Base-by-base conservation (phyloP, 2,329 filamentous ascomycete genomes). In the Monilinia laxa region DNA sequence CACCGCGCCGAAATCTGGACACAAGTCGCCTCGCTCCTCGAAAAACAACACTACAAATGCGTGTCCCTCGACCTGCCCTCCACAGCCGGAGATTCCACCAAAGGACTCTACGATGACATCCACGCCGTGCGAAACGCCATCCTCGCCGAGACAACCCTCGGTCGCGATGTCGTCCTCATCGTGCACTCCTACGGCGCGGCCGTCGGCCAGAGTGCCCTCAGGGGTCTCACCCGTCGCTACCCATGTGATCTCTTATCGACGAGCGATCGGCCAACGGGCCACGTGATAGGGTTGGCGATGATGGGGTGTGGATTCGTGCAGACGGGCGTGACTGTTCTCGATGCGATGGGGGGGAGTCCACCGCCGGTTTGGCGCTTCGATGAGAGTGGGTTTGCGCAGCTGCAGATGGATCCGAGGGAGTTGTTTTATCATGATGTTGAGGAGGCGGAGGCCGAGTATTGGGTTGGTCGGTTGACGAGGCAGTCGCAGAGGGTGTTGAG, bases 341-440 rank as follows among this genome's bases (percentile, higher is more conserved):
- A 78, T 45, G 74, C 73, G 0, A 69, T 79, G 54, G 74, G 78
- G 7, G 79, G 78, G 3, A 71, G 68, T 35, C 77, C 78, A 2
- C 79, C 78, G 2, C 78, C 78, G 25, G 67, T 69, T 2, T 81
- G 79, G 78, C 73, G 70, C 2, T 67, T 76, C 3, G 76, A 80
- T 45, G 71, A 73, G n/a, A 79, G 75, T 11, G 80, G 79, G 1
- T 81, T 76, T 68, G 77, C 78, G 0, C 76, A 77, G 18, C 53
- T 81, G 0, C 70, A 76, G 12, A 71, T 68, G 28, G 65, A 75
- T 5, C 72, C 79, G 0, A 67, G 74, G 5, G 75, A 80, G 49
- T 67, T 79, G 0, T 81, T 82, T 69, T 82, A 82, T 68, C 80
- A 81, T 67, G 81, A 82, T 70, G 66, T 82, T 0, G 73, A 79